Base-by-base conservation (phyloP, 345 rosid genomes). In the Melaleuca alternifolia region DNA sequence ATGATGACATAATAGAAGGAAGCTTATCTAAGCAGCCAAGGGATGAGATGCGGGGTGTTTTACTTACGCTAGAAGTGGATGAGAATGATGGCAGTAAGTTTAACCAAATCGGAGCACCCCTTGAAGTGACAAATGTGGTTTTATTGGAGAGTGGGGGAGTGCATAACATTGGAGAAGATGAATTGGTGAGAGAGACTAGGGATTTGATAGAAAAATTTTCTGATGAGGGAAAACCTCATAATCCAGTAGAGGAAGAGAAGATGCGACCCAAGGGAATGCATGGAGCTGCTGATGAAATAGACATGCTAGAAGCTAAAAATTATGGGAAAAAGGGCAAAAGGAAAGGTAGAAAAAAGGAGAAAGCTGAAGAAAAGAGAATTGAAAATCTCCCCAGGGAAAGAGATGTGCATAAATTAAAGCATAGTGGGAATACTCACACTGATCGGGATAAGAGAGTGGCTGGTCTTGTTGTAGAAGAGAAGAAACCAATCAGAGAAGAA, bases 141-240 rank as follows among this genome's bases (percentile, higher is more conserved):
- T 24, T 85, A 41, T 26, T 84, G 84, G 85, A 85, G 30, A 56
- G 85, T 15, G 18, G 82, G 44, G 51, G 41, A 33, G 11, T 13
- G 46, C 87, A 51, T 52, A n/a, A 84, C 46, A 84, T 54, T 37
- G 82, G 46, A 51, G 86, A 86, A 51, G 88, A 87, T 83, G 92
- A 91, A 87, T 41, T 92, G 71, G 90, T 14, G 37, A 89, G 85
- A 61, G 93, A 89, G 88, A 92, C 92, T 5, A 91, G 84, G 65
- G 91, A 91, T 51, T 89, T 93, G 87, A 62, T 88, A 41, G 94
- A 93, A 87, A 90, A 86, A 71, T 86, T 89, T 65, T 86, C 91
- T 86, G 95, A 91, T 11, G 92, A 93, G 84, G 93, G 86, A 53
- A 71, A 71, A 18, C 48, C 79, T 71, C 79, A 71, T 37, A 18